phyloP scores from a whole-genome alignment of 176 grass and related monocot genomes.

The Triticum monococcum region DNA sequence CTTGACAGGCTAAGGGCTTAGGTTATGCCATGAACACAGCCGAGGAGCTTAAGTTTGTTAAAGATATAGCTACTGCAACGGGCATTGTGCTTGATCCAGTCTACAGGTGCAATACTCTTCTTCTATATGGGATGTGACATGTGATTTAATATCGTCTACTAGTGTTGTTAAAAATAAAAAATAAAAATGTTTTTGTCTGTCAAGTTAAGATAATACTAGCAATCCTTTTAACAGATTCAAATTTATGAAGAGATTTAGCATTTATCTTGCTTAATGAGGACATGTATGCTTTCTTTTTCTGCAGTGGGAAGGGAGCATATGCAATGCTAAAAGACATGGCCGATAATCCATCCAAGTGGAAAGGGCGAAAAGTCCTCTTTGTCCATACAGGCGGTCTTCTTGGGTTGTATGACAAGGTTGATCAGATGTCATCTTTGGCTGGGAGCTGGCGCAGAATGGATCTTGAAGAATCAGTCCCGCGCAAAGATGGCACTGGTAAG shows the following conservation, averaged over 20 bases:
- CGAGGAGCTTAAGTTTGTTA: constrained; percentile 94
- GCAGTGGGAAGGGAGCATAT: constrained; percentile 73
- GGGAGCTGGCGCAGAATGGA: constrained; percentile 84
- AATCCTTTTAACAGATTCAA: neutral
- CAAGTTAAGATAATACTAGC: neutral
- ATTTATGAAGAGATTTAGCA: neutral
- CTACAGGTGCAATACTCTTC: constrained; percentile 61
- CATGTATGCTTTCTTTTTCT: constrained; percentile 15
- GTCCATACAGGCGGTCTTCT: constrained; percentile 89
- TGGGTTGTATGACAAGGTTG: constrained; percentile 86
- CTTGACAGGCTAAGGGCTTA: constrained; percentile 85
- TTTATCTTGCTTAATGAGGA: neutral
- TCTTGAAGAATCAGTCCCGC: constrained; percentile 64
- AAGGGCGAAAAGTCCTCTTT: constrained; percentile 74
- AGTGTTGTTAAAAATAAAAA: neutral
- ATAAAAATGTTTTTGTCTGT: neutral
- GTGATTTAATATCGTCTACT: neutral
- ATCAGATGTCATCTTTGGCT: constrained; percentile 60
- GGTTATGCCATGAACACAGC: constrained; percentile 93
- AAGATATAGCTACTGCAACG: constrained; percentile 74
- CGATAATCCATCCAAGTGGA: constrained; percentile 69
- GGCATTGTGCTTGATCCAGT: constrained; percentile 97
- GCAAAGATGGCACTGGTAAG: constrained; percentile 80
- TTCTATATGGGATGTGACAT: neutral
- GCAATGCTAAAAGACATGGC: constrained; percentile 82